These are phyloP conservation scores for Chondrus crispus DNA, from an alignment of 23 red algal genomes.

Conservation along the genomic window DNA sequence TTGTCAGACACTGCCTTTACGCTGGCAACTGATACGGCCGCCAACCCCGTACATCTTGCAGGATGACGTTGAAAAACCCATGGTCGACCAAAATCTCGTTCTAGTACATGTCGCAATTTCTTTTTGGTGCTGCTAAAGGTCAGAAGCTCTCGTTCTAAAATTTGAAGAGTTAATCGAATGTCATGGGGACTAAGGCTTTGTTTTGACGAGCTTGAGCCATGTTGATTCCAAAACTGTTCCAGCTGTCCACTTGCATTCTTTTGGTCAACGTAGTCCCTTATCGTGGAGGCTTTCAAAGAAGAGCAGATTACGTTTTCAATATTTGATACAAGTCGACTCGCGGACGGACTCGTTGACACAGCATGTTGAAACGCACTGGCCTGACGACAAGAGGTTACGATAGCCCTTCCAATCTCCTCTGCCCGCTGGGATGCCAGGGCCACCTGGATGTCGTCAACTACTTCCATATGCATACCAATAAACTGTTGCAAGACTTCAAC, in stretches of 20 bases:
- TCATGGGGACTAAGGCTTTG: slow-evolving; percentile 16
- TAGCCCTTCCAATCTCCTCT: slow-evolving; percentile 35
- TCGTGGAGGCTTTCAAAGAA: background rate
- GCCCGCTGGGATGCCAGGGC: background rate
- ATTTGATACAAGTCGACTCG: background rate
- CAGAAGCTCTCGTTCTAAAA: slow-evolving; percentile 32
- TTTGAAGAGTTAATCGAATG: slow-evolving; percentile 26
- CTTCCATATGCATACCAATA: slow-evolving; percentile 55
- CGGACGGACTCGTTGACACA: background rate
- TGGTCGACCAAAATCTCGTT: slow-evolving; percentile 24
- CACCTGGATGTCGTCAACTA: slow-evolving; percentile 21
- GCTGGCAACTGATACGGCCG: background rate
- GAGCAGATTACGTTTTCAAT: slow-evolving; percentile 25
- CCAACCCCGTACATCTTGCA: slow-evolving; percentile 16
- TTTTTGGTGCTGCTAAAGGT: background rate
- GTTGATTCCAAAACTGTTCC: slow-evolving; percentile 56
- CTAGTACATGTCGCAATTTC: background rate
- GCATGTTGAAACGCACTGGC: slow-evolving; percentile 36
- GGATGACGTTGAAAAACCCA: slow-evolving; percentile 31
- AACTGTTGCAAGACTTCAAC: slow-evolving; percentile 23
- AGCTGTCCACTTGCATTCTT: slow-evolving; percentile 18
- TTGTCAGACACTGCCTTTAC: background rate
- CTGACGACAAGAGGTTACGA: slow-evolving; percentile 49
- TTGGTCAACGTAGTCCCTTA: background rate
- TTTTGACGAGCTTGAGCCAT: background rate